Evolutionary conservation across 306 rosid species (phyloP).

Genomic region (Cucumis melo): DNA sequence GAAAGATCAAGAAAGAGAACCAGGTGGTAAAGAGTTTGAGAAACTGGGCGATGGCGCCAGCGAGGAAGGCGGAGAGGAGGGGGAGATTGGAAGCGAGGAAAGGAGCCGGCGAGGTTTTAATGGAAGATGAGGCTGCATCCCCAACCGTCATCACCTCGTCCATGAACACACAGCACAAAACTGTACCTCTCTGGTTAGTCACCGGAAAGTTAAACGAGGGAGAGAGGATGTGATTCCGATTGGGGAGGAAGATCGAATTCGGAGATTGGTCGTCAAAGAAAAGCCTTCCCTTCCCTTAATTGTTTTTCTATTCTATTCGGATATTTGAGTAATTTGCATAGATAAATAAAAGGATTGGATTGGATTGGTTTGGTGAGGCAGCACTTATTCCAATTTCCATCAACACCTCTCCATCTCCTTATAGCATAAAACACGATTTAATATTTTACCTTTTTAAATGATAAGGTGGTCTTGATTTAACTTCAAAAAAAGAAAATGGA

Average conservation of each 20-base stretch:
- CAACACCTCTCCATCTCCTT: too few species aligned
- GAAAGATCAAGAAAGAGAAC: constrained; percentile 20
- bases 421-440: too few species aligned
- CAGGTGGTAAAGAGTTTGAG: constrained; percentile 95
- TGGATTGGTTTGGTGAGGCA: too few species aligned
- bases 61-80: constrained; percentile 49
- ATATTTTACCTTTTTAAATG: too few species aligned
- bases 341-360: neutral
- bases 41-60: constrained; percentile 74
- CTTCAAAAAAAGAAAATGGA: too few species aligned
- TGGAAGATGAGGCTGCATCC: constrained; percentile 30
- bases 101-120: constrained; percentile 7
- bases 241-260: neutral
- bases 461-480: too few species aligned
- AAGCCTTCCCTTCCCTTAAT: neutral
- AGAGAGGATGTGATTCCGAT: neutral
- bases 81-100: constrained; percentile 39
- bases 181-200: neutral
- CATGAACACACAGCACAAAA: constrained; percentile 9
- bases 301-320: neutral
- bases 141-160: constrained; percentile 43
- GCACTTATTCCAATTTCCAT: too few species aligned
- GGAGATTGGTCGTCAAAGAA: neutral
- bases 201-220: neutral
- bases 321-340: neutral